Percentiles rank a stretch among this genome's conserved stretches.
phyloP scores from a whole-genome alignment of 1,284 basidiomycete genomes.

The Ustilago crameri region DNA sequence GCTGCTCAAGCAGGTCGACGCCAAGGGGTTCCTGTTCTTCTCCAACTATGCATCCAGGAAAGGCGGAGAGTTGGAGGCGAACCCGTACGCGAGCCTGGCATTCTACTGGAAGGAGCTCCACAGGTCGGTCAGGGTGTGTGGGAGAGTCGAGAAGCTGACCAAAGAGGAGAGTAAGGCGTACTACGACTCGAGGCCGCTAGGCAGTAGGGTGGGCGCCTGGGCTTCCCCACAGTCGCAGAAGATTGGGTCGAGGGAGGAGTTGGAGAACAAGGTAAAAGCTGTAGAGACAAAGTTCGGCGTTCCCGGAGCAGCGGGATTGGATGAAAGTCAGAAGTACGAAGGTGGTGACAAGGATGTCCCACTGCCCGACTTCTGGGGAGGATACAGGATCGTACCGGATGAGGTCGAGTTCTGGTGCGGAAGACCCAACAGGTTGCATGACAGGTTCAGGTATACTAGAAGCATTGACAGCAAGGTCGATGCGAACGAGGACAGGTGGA shows the following conservation, averaged over 20 bases:
- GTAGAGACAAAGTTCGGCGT: conserved; percentile 76
- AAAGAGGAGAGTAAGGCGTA: conserved; percentile 82
- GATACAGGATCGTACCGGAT: conserved; percentile 90
- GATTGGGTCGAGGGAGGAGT: conserved; percentile 76
- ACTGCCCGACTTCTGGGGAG: conserved; percentile 93
- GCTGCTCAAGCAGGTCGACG: conserved; percentile 83
- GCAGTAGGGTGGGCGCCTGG: conserved; percentile 89
- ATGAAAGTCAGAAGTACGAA: conserved; percentile 25
- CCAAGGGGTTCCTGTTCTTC: conserved; percentile 85
- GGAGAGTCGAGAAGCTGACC: conserved; percentile 81
- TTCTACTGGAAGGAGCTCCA: conserved; percentile 93
- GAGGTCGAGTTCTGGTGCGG: conserved; percentile 72
- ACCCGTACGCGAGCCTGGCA: conserved; percentile 77
- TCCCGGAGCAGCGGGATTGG: conserved; percentile 66
- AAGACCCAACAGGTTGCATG: conserved; percentile 62
- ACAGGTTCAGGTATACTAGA: conserved; percentile 62
- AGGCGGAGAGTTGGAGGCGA: conserved; percentile 79
- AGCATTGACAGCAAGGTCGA: conserved; percentile 11
- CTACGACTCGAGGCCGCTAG: conserved; percentile 83
- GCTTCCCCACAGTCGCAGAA: conserved; percentile 86
- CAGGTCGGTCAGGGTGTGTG: conserved; percentile 84
- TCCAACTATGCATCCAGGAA: conserved; percentile 96
- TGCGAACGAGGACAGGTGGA: conserved; percentile 47
- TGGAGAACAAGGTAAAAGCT: conserved; percentile 76
- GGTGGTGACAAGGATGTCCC: conserved; percentile 72